These are phyloP conservation scores for Candida endomychidarum DNA, from an alignment of 805 yeast genomes.

Conservation along the genomic window DNA sequence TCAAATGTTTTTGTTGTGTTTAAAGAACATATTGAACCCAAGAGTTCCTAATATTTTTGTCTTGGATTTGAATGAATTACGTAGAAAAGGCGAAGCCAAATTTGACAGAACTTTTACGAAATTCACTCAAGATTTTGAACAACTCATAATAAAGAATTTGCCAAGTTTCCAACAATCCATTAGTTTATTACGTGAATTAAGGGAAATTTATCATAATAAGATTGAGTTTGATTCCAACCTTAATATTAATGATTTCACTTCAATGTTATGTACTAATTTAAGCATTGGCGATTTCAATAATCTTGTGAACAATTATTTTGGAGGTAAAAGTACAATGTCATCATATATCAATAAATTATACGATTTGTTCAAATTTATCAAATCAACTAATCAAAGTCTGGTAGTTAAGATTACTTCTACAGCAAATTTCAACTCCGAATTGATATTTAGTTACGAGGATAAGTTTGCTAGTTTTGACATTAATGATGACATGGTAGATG, in stretches of 20 bases:
- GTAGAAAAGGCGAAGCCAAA: slow-evolving; percentile 11
- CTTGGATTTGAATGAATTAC: slow-evolving; percentile 16
- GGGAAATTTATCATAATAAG: slow-evolving; percentile 2
- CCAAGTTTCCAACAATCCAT: slow-evolving; percentile 12
- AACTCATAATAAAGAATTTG: background rate
- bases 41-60: slow-evolving; percentile 5
- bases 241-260: slow-evolving; percentile 13
- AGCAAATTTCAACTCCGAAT: slow-evolving; percentile 17
- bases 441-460: slow-evolving; percentile 18
- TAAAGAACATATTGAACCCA: slow-evolving; percentile 14
- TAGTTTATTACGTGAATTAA: slow-evolving; percentile 13
- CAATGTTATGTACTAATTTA: slow-evolving; percentile 10
- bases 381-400: slow-evolving; percentile 12
- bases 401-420: slow-evolving; percentile 16
- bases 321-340: slow-evolving; percentile 23
- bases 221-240: slow-evolving; percentile 7
- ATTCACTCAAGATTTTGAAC: slow-evolving; percentile 14
- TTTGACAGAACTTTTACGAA: slow-evolving; percentile 17
- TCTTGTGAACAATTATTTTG: slow-evolving; percentile 25
- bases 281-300: slow-evolving; percentile 14
- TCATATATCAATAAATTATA: slow-evolving; percentile 24
- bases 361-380: slow-evolving; percentile 23
- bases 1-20: slow-evolving; percentile 21
- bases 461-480: slow-evolving; percentile 23
- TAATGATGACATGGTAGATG: slow-evolving; percentile 19